A percentile compares a stretch with the other conserved stretches of the same genome.
These are phyloP conservation scores for Elsinoe batatas DNA, from an alignment of 2,329 filamentous ascomycete genomes.

Conservation along the genomic window DNA sequence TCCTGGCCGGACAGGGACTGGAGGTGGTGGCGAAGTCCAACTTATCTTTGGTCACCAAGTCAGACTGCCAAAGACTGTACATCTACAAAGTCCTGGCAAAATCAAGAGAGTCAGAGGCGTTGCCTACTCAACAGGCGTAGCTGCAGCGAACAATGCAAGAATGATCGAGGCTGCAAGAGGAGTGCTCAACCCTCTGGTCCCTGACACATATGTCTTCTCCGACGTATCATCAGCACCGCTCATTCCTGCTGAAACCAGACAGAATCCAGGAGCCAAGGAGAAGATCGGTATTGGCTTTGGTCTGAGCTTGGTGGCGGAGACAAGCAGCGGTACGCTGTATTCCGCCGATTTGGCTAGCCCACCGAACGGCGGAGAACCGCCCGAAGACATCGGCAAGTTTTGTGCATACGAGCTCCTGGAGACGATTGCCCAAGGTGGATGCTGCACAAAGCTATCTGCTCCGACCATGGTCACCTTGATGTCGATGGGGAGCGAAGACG, in stretches of 20 bases:
- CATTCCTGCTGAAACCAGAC: conserved; percentile 61
- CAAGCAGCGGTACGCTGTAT: conserved; percentile 76
- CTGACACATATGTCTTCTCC: conserved; percentile 82
- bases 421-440: conserved; percentile 70
- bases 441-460: conserved; percentile 61
- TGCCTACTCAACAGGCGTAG: conserved; percentile 85
- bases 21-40: conserved; percentile 87
- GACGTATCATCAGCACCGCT: conserved; percentile 53
- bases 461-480: conserved; percentile 75
- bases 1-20: conserved; percentile 60
- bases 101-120: conserved; percentile 87
- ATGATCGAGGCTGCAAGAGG: conserved; percentile 90
- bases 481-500: conserved; percentile 97
- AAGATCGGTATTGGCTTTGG: conserved; percentile 83
- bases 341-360: conserved; percentile 72
- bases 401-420: conserved; percentile 87
- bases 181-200: conserved; percentile 73
- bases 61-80: conserved; percentile 83
- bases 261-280: conserved; percentile 40
- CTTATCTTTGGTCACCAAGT: conserved; percentile 89
- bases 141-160: conserved; percentile 82
- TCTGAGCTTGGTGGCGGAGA: conserved; percentile 81
- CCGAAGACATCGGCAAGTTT: conserved; percentile 80
- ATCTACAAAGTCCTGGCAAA: conserved; percentile 71
- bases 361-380: conserved; percentile 67